Evolutionary conservation across 768 basidiomycete genomes (phyloP).

Genomic region (Boletus eberwhitei): DNA sequence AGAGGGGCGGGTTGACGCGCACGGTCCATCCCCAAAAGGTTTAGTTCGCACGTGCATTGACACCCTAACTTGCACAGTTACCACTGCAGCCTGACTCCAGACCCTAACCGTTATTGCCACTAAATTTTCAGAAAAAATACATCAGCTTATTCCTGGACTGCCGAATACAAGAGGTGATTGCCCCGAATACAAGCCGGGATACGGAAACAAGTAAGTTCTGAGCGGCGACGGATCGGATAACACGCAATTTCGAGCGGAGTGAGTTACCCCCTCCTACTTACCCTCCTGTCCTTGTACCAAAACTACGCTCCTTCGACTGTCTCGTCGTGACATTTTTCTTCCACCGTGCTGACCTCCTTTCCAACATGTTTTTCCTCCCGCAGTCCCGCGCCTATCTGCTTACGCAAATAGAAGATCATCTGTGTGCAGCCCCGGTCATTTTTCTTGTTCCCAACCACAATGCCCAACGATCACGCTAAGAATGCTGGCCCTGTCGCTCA

Average conservation of each 20-base stretch:
- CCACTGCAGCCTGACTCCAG: conserved; percentile 20
- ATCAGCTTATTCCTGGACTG: not conserved
- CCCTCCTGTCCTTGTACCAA: not conserved
- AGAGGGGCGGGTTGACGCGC: conserved; percentile 17
- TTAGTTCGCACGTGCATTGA: conserved; percentile 36
- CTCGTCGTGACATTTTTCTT: conserved; percentile 1
- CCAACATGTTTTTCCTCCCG: conserved; percentile 18
- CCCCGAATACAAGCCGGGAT: conserved; percentile 9
- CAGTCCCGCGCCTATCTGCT: conserved; percentile 30
- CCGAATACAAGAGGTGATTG: conserved; percentile 9
- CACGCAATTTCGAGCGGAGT: conserved; percentile 37
- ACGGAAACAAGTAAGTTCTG: conserved; percentile 26
- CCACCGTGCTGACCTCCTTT: conserved; percentile 5
- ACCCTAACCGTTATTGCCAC: conserved; percentile 4
- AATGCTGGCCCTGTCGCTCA: conserved; percentile 35
- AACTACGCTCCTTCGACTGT: not conserved
- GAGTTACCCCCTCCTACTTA: conserved; percentile 18
- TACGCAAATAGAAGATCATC: conserved; percentile 30
- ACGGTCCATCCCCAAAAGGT: conserved; percentile 27
- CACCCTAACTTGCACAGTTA: conserved; percentile 26
- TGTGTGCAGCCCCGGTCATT: conserved; percentile 23
- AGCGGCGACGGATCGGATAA: conserved; percentile 38
- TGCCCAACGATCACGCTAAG: conserved; percentile 34
- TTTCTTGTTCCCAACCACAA: conserved; percentile 23
- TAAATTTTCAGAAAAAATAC: conserved; percentile 11